Base-by-base conservation (phyloP, 345 rosid genomes). In the Kernera saxatilis region DNA sequence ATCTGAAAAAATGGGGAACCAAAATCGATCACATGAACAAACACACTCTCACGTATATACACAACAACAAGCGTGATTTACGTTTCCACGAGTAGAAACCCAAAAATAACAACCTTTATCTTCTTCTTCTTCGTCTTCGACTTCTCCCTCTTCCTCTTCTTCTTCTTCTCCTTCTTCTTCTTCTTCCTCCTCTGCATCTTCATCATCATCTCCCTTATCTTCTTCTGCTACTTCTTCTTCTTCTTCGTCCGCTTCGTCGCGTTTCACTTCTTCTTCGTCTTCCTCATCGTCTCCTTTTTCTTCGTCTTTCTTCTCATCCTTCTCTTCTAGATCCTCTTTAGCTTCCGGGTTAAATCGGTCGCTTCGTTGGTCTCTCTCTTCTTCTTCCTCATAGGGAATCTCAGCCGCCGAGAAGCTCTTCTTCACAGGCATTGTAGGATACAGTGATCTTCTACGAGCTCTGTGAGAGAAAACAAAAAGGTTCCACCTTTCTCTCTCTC, bases 391-490 rank as follows among this genome's bases (percentile, higher is more conserved):
- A 43, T 61, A 67, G 35, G 77, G 80, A 80, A 80, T 84, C 64
- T 85, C 93, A 36, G 84, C 64, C 53, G 78, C 56, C 26, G 82
- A 43, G 50, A 75, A 66, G 67, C 85, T 83, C 77, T 84, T 84
- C 72, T 83, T 85, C 32, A 91, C 81, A 59, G 98, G 85, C 96
- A 92, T 92, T 88, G 70, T 61, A 33, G 46, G 22, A 58, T 18
- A 56, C n/a, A 37, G 13, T 55, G 71, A 73, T 36, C 59, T 64
- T 57, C 27, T 22, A 33, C 30, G 19, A 51, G 59, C 68, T 37
- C 12, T 58, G 11, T 18, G 3, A 40, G 19, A 35, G 13, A 55
- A 55, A 55, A 55, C 58, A 4, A 19, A 45, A 46, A 68, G 48
- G 30, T 8, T 52, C 19, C 3, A 57, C 67, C 65, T 66, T 30